Evolutionary conservation across 768 basidiomycete genomes (phyloP), one percentile per base, ranked within the genome.

Genomic region (Rhodotorula graminis): DNA sequence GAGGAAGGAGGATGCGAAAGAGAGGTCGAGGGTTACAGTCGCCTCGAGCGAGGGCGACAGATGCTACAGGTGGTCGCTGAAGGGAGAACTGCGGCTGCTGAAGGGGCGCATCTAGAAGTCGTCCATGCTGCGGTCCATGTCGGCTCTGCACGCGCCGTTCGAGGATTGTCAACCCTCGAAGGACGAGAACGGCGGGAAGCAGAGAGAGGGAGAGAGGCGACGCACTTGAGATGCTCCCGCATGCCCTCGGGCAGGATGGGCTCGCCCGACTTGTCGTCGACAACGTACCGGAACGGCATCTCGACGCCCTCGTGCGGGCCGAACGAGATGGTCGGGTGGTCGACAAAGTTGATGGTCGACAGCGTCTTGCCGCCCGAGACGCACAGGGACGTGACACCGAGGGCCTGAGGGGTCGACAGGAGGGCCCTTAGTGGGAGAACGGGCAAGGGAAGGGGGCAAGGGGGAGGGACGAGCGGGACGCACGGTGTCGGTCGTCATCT

Each of bases 271-370:
- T 79, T 79, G 27, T 84, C 82, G 46, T 80, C 78, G 55, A 86
- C 84, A 70, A 87, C 85, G 90, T 79, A 77, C 91, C 92, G 84
- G 84, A 99, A 99, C 0, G 96, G 96, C 96, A 99, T 99, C 82
- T 97, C 93, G 11, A 98, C 92, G 57, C 90, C 90, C 80, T 99
- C 96, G 77, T 87, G 88, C 9, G 86, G 80, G 77, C 90, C 90
- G 84, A 98, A 97, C 27, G 76, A 82, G 79, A 99, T 95, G 0
- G 93, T 95, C 0, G 96, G 96, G 80, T 87, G 87, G 77, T 93
- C 90, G 91, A 95, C 69, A 33, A 62, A 83, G 19, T 74, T 69
- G 61, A 98, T 89, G 80, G 61, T 87, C 83, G 25, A 29, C 33
- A 58, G 47, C 23, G 64, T 72, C 88, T 88, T 82, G 78, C 87